A percentile compares a stretch with the other conserved stretches of the same genome.
Conservation (phyloP, 139 green algal species). For the Penium margaritaceum region DNA sequence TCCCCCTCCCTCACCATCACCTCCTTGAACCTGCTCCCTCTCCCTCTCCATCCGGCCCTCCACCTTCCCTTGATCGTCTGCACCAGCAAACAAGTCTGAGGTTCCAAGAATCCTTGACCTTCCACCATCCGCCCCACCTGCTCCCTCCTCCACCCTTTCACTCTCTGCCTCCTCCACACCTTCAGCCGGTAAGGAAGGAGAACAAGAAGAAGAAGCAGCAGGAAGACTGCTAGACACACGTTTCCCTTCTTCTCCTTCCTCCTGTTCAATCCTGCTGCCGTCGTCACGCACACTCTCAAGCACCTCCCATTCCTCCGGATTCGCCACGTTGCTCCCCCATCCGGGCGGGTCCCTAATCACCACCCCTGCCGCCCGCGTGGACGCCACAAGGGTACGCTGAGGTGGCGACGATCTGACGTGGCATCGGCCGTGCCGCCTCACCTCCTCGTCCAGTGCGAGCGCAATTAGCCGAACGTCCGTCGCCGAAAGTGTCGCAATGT, state of each 20-base stretch:
- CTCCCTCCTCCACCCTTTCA: background rate
- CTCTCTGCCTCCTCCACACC: background rate
- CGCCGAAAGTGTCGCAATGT: slow-evolving; percentile 72
- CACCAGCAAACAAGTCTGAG: too few relatives aligned
- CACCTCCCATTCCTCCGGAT: slow-evolving; percentile 35
- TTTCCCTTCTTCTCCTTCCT: too few relatives aligned
- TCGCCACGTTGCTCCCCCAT: slow-evolving; percentile 33
- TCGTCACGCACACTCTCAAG: slow-evolving; percentile 34
- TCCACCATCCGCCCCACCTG: background rate
- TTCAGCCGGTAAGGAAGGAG: too few relatives aligned
- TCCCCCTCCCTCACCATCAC: too few relatives aligned
- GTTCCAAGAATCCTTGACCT: too few relatives aligned
- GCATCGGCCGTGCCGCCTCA: slow-evolving; percentile 52
- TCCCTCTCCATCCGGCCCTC: too few relatives aligned
- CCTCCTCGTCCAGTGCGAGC: slow-evolving; percentile 70
- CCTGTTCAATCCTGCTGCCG: too few relatives aligned
- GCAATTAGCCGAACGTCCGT: slow-evolving; percentile 77
- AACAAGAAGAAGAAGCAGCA: too few relatives aligned
- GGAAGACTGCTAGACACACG: too few relatives aligned
- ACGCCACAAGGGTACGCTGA: background rate
- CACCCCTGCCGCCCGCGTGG: background rate
- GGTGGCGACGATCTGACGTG: slow-evolving; percentile 53
- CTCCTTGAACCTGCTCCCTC: too few relatives aligned
- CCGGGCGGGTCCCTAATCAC: too few relatives aligned
- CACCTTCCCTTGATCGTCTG: too few relatives aligned